Evolutionary conservation across 176 grass and related monocot genomes (phyloP).

Genomic region (Themeda triandra): DNA sequence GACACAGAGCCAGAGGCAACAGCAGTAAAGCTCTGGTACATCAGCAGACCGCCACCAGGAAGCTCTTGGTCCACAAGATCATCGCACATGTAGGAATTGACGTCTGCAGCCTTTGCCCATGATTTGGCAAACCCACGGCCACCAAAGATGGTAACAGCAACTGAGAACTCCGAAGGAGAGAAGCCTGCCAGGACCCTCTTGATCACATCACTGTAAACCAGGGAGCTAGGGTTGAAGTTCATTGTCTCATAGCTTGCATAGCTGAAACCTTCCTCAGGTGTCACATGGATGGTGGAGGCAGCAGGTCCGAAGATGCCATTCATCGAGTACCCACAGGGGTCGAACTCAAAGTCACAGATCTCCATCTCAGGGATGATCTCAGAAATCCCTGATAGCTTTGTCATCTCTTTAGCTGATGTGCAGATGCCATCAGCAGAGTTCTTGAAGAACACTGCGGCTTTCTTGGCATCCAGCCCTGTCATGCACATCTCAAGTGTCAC

Average conservation of each 20-base stretch:
- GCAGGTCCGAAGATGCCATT: conserved; percentile 59
- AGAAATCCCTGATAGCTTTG: conserved; percentile 62
- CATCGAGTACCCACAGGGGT: conserved; percentile 91
- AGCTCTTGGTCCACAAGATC: conserved; percentile 59
- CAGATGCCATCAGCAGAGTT: conserved; percentile 28
- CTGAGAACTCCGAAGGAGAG: conserved; percentile 58
- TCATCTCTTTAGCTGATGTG: conserved; percentile 68
- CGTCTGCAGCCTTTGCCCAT: conserved; percentile 46
- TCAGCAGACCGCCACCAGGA: conserved; percentile 54
- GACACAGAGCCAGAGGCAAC: conserved; percentile 33
- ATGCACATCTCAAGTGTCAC: conserved; percentile 97
- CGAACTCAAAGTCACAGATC: conserved; percentile 82
- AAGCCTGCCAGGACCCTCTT: conserved; percentile 64
- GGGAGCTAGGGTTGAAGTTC: conserved; percentile 54
- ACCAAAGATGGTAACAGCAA: conserved; percentile 81
- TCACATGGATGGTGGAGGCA: conserved; percentile 76
- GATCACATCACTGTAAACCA: conserved; percentile 56
- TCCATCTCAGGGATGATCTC: conserved; percentile 92
- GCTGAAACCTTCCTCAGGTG: conserved; percentile 87
- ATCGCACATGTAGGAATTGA: conserved; percentile 42
- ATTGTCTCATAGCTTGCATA: conserved; percentile 94
- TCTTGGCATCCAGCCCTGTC: conserved; percentile 51
- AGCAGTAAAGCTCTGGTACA: conserved; percentile 73
- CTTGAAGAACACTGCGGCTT: conserved; percentile 83
- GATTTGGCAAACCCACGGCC: conserved; percentile 48